Percentiles rank a stretch among this genome's conserved stretches.
Evolutionary conservation across 2,329 filamentous ascomycete species (phyloP).

Genomic region (Kalaharituber pfeilii): DNA sequence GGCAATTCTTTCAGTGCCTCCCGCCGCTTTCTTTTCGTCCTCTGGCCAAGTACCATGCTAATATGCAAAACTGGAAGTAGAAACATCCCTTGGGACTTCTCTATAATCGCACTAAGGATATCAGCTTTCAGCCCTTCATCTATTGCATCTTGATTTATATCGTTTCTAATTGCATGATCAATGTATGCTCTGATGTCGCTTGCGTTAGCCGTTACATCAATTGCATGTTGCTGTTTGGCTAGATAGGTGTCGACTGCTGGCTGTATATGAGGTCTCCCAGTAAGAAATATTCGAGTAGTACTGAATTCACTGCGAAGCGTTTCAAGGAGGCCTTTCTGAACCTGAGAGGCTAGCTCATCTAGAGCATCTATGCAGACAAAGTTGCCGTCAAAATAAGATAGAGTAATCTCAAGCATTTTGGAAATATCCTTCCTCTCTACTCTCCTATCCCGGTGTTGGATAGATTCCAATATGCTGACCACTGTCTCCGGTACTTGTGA

Average conservation of each 20-base stretch:
- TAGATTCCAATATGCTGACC: neutral
- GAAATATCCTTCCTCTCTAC: too few species aligned
- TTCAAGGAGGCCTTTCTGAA: neutral
- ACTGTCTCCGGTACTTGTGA: neutral
- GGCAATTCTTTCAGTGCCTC: neutral
- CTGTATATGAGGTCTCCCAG: neutral
- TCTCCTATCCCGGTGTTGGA: too few species aligned
- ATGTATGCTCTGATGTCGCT: neutral
- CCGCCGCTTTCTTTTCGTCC: too few species aligned
- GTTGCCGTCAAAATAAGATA: too few species aligned
- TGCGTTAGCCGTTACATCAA: neutral
- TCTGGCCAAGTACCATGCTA: neutral
- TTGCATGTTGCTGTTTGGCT: too few species aligned
- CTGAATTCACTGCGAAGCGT: neutral
- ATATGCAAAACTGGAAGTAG: neutral
- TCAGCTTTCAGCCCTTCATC: neutral
- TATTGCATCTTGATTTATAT: neutral
- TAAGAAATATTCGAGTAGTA: neutral
- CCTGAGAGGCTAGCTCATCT: too few species aligned
- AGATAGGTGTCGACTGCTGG: neutral
- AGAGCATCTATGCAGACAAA: neutral
- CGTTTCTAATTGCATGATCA: neutral
- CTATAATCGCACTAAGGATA: neutral
- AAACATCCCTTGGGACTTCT: neutral
- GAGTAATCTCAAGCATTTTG: too few species aligned